Base-by-base conservation (phyloP, 306 rosid genomes). In the Amphicarpaea edgeworthii region DNA sequence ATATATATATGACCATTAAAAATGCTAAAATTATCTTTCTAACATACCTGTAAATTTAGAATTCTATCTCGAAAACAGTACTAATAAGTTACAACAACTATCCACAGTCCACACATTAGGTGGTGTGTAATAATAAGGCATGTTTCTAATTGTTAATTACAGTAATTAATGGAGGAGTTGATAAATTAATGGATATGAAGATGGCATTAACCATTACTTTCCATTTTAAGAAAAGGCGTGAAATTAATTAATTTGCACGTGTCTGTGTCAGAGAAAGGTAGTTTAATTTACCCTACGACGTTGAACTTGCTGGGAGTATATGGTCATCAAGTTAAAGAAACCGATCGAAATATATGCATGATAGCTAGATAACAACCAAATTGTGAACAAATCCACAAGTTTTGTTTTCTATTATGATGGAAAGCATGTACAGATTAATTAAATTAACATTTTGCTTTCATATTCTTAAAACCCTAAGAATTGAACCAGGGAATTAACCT, bases 381-480 rank as follows among this genome's bases (percentile, higher is more conserved):
- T 42, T 21, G 32, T 28, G 32, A 73, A 61, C 24, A 61, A 61
- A 61, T 34, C 46, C 17, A 34, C 14, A 75, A 9, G 15, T 75
- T 75, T 63, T 47, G 24, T 34, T 37, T 21, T 20, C 54, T 34
- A 20, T 53, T 5, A 26, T 2, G 17, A 38, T 21, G 16, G 60
- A 20, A 61, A 74, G 23, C 63, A n/a, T 4, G 41, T 41, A 11
- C 8, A 28, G 28, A 68, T 21, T 1, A 42, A 68, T 21, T 1
- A 34, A 51, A 63, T 37, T 15, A 49, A 5, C 7, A 11, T 58
- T 73, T 73, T 55, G 59, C 43, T 72, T 51, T 12, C n/a, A 16
- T 47, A n/a, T 51, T 21, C 58, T 66, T 24, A 30, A 77, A 77
- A 55, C 74, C 81, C 81, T 67, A 54, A 77, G 46, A 60, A 45